Evolutionary conservation across 1,284 basidiomycete genomes (phyloP).

Genomic region (Ustilago nuda): DNA sequence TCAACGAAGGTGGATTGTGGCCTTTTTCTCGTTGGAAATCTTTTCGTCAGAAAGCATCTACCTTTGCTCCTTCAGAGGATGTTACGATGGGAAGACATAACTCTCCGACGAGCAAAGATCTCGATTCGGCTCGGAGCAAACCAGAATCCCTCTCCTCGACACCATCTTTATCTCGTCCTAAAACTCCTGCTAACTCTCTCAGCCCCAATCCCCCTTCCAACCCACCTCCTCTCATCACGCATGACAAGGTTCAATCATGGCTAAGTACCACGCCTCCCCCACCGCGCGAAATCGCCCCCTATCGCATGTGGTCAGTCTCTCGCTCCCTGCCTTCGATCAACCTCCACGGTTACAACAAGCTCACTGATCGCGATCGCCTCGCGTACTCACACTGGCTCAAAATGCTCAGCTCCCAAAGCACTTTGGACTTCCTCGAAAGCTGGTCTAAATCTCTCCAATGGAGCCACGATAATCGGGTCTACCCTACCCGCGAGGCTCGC

Average conservation of each 20-base stretch:
- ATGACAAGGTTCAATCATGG: no score
- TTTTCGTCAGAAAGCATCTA: background rate
- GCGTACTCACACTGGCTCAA: background rate
- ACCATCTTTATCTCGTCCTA: background rate
- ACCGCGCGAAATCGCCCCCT: constrained; percentile 9
- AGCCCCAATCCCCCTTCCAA: background rate
- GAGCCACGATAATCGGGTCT: constrained; percentile 8
- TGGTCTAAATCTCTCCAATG: constrained; percentile 4
- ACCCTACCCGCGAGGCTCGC: background rate
- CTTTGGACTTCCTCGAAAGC: constrained; percentile 2
- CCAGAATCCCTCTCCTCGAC: background rate
- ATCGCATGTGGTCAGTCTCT: constrained; percentile 14
- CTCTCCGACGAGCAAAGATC: constrained; percentile 3
- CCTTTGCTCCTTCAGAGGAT: background rate
- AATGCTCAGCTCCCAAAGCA: background rate
- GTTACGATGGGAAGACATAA: background rate
- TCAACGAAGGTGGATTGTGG: constrained; percentile 12
- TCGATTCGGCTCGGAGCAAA: background rate
- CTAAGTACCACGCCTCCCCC: no score
- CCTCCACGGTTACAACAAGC: background rate
- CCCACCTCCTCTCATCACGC: background rate
- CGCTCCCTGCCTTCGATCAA: constrained; percentile 5
- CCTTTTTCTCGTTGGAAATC: background rate
- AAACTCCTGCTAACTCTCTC: background rate
- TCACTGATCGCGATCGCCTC: background rate